Evolutionary conservation across 768 basidiomycete species (phyloP).

Genomic region (Crucibulum laeve): DNA sequence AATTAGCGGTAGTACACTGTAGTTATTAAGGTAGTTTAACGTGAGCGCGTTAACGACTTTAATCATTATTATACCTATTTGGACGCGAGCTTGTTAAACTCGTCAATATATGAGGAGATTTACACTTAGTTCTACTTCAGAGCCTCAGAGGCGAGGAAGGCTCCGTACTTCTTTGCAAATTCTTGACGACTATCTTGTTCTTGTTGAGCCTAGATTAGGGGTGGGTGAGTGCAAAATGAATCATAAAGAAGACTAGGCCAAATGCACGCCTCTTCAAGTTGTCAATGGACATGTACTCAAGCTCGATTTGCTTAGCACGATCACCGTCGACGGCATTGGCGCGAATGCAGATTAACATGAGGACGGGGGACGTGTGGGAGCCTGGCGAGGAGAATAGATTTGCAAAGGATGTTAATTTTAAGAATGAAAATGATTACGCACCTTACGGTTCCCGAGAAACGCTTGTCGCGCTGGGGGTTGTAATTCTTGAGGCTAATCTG

Average conservation of each 20-base stretch:
- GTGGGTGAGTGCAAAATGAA: neutral
- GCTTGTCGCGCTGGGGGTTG: slow-evolving; percentile 99
- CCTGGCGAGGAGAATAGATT: no score
- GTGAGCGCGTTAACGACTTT: no score
- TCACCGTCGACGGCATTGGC: slow-evolving; percentile 99
- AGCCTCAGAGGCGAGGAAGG: slow-evolving; percentile 95
- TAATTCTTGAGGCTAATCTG: slow-evolving; percentile 99
- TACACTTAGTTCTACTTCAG: no score
- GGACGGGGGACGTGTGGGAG: slow-evolving; percentile 97
- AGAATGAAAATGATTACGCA: no score
- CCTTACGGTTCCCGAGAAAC: slow-evolving; percentile 99
- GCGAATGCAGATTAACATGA: slow-evolving; percentile 98
- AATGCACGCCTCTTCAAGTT: slow-evolving; percentile 90
- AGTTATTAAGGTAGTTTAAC: no score
- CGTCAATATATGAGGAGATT: no score
- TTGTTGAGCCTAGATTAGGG: slow-evolving; percentile 77
- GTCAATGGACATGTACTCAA: slow-evolving; percentile 99
- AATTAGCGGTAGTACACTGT: no score
- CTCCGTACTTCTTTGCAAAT: slow-evolving; percentile 99
- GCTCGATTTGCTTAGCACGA: slow-evolving; percentile 94
- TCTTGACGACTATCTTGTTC: slow-evolving; percentile 99
- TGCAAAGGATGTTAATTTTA: no score
- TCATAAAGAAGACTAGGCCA: no score
- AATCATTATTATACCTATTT: no score
- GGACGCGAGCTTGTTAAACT: no score